Conservation (phyloP, 176 grass and related monocot genomes). For the Lolium multiflorum region DNA sequence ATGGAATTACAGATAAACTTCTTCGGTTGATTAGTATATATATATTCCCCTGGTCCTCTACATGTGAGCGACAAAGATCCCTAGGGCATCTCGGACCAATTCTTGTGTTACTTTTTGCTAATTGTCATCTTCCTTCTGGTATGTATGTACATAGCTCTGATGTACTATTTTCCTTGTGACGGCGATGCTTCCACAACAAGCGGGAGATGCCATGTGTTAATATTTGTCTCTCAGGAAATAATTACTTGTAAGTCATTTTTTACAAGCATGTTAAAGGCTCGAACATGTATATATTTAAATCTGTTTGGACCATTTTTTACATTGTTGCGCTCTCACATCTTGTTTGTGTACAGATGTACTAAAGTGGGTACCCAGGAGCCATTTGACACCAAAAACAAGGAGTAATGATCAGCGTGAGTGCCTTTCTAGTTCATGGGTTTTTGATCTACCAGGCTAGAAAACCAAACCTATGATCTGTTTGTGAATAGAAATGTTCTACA, state of each 20-base stretch:
- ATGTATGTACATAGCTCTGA: not conserved
- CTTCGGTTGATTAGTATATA: conserved; percentile 32
- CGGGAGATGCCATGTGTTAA: conserved; percentile 13
- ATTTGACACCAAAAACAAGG: not conserved
- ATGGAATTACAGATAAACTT: conserved; percentile 41
- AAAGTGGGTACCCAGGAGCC: not conserved
- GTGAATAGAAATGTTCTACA: not conserved
- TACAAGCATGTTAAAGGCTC: not conserved
- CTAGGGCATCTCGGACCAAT: conserved; percentile 42
- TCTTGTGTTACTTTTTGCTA: not conserved
- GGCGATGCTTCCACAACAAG: conserved; percentile 19
- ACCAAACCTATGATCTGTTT: not conserved
- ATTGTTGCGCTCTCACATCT: not conserved
- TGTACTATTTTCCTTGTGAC: conserved; percentile 9
- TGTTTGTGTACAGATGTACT: not conserved
- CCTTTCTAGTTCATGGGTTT: not conserved
- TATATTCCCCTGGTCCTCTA: conserved; percentile 40
- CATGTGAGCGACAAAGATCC: conserved; percentile 53
- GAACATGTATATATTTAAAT: not conserved
- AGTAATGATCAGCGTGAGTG: not conserved
- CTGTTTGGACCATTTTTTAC: not conserved
- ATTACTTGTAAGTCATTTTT: not conserved
- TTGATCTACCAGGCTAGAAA: not conserved
- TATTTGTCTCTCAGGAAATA: not conserved
- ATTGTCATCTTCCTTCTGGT: conserved; percentile 13